Evolutionary conservation across 1,284 basidiomycete species (phyloP), one percentile per base, ranked within the genome.

Genomic region (Pseudozyma flocculosa): DNA sequence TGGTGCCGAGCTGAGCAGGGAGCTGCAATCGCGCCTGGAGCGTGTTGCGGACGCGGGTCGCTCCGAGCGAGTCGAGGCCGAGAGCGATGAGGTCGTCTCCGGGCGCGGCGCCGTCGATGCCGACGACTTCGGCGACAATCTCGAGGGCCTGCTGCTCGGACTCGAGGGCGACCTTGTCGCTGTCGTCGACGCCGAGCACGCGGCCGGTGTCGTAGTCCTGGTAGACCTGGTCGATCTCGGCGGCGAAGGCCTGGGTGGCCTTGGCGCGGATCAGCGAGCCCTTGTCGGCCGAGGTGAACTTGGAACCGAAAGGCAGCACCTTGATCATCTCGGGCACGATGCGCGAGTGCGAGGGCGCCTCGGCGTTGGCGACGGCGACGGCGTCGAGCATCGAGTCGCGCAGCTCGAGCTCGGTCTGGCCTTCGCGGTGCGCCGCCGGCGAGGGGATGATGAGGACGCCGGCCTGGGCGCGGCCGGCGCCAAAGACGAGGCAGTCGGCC

Each of bases 371-470:
- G 14, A 56, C 42, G n/a, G 43, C 42, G n/a, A 68, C 22, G 22
- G 55, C 19, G 1, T 54, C 54, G 18, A 57, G 37, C 37, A 68
- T 45, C 37, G 48, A 38, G 29, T 53, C 44, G 24, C 60, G 54
- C 24, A 68, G 42, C 3, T 39, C 47, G 2, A 18, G n/a, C n/a
- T n/a, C n/a, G n/a, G n/a, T n/a, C n/a, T n/a, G n/a, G n/a, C n/a
- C n/a, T n/a, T n/a, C n/a, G 78, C 81, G 0, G 79, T 66, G 15
- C 83, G 82, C n/a, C n/a, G n/a, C n/a, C n/a, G n/a, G n/a, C 0
- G 84, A 82, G 0, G 84, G 84, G n/a, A 85, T 78, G 49, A 86
- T 81, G 13, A 86, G 76, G 3, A 80, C 82, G 4, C 85, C 85
- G 7, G 82, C 79, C 53, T 84, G 83, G 4, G 84, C 80, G 39